Evolutionary conservation across 2,329 filamentous ascomycete genomes (phyloP).

Genomic region (Paracorniculantispora psalliotae): DNA sequence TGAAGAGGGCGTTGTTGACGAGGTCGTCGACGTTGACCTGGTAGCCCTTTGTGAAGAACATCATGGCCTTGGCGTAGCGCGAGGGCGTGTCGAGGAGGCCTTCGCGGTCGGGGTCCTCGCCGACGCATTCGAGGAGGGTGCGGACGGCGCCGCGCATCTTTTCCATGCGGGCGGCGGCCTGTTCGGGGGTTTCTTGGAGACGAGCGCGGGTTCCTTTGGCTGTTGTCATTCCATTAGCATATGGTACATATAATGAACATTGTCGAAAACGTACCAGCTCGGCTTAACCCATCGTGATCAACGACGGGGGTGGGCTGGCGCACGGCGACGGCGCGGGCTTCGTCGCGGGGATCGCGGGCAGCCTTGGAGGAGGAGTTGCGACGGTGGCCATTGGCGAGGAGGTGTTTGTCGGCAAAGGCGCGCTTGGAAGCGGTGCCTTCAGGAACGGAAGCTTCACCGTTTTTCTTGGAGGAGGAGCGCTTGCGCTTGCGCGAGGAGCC

Average conservation of each 20-base stretch:
- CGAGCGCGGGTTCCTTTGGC: constrained; percentile 60
- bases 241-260: no score
- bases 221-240: constrained; percentile 22
- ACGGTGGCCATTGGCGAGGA: constrained; percentile 32
- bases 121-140: constrained; percentile 63
- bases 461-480: constrained; percentile 21
- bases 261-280: constrained; percentile 54
- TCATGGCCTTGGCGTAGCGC: constrained; percentile 90
- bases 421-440: constrained; percentile 13
- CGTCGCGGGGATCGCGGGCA: constrained; percentile 56
- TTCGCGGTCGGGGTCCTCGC: constrained; percentile 62
- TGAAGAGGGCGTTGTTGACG: constrained; percentile 90
- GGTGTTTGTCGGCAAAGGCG: constrained; percentile 24
- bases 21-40: constrained; percentile 90
- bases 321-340: constrained; percentile 41
- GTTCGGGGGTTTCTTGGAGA: constrained; percentile 47
- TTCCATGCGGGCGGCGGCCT: constrained; percentile 45
- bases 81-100: constrained; percentile 66
- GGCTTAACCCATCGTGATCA: constrained; percentile 57
- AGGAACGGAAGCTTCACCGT: constrained; percentile 17
- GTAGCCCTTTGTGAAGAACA: constrained; percentile 95
- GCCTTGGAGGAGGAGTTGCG: constrained; percentile 55
- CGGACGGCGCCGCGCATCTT: constrained; percentile 59
- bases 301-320: constrained; percentile 53
- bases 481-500: constrained; percentile 24